Evolutionary conservation across 2,329 filamentous ascomycete species (phyloP).

Genomic region (Drechslerella coelobrocha): DNA sequence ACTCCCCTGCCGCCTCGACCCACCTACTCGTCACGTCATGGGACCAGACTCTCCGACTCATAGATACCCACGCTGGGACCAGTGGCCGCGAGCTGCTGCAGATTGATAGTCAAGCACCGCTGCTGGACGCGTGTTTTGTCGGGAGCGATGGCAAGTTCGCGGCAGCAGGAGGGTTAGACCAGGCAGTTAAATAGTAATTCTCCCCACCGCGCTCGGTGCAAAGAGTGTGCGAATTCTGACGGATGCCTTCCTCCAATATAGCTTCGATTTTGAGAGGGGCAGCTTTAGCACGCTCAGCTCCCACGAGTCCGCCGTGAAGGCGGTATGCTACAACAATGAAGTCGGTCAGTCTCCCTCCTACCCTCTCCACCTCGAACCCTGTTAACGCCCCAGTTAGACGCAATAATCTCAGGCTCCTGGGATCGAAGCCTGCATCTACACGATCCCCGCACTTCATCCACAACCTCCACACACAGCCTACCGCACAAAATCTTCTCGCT

Average conservation of each 20-base stretch:
- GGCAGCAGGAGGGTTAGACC: conserved; percentile 85
- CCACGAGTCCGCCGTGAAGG: conserved; percentile 80
- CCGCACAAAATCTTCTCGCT: conserved; percentile 90
- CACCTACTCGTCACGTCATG: conserved; percentile 90
- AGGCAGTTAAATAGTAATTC: conserved; percentile 76
- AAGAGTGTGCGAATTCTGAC: conserved; percentile 4
- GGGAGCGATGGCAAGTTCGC: conserved; percentile 81
- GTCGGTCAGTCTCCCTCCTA: conserved; percentile 64
- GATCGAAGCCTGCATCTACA: conserved; percentile 89
- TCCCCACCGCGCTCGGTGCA: conserved; percentile 7
- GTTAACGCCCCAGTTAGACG: conserved; percentile 59
- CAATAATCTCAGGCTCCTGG: conserved; percentile 92
- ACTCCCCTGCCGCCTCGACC: conserved; percentile 76
- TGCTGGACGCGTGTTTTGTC: conserved; percentile 84
- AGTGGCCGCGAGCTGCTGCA: conserved; percentile 70
- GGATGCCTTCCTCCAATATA: conserved; percentile 53
- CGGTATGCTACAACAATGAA: conserved; percentile 78
- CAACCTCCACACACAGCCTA: conserved; percentile 72
- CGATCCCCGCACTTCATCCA: conserved; percentile 66
- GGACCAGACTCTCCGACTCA: conserved; percentile 90
- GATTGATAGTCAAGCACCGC: conserved; percentile 81
- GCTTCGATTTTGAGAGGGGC: conserved; percentile 74
- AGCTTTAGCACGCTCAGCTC: conserved; percentile 75
- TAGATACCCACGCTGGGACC: conserved; percentile 71
- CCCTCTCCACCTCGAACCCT: neutral